These are phyloP conservation scores for Theobroma grandiflorum DNA, from an alignment of 441 rosid species.

Conservation along the genomic window DNA sequence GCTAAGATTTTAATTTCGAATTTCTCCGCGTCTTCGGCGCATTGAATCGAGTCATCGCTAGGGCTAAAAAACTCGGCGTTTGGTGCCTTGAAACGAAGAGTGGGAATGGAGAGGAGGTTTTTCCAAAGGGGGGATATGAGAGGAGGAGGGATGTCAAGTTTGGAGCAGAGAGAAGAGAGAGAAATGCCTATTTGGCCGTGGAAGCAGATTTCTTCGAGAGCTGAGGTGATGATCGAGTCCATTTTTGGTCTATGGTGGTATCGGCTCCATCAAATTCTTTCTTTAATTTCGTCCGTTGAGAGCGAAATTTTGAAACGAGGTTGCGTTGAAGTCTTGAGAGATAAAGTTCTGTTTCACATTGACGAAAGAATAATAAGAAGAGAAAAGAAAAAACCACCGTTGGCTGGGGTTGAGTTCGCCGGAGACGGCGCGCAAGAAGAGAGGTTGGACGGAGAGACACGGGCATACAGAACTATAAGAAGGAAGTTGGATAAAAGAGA, in stretches of 20 bases:
- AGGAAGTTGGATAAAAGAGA: neutral
- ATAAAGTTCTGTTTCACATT: neutral
- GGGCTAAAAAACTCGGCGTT: slow-evolving; percentile 40
- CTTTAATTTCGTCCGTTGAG: neutral
- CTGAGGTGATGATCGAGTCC: slow-evolving; percentile 73
- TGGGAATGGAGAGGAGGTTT: slow-evolving; percentile 63
- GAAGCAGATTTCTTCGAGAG: slow-evolving; percentile 82
- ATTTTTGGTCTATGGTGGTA: slow-evolving; percentile 24
- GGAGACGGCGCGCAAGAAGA: neutral
- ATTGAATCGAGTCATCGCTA: slow-evolving; percentile 57
- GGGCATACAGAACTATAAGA: too few species aligned
- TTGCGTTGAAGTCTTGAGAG: neutral
- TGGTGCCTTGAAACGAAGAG: slow-evolving; percentile 59
- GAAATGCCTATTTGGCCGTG: slow-evolving; percentile 65
- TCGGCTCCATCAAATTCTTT: neutral
- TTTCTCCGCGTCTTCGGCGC: slow-evolving; percentile 64
- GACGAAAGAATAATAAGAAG: neutral
- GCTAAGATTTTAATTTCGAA: slow-evolving; percentile 66
- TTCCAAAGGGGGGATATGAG: slow-evolving; percentile 65
- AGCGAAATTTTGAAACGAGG: neutral
- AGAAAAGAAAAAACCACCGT: neutral
- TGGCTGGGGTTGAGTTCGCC: neutral
- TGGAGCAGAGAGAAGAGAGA: slow-evolving; percentile 56
- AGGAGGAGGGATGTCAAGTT: slow-evolving; percentile 47
- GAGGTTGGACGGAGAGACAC: neutral